Base-by-base conservation (phyloP, 1,284 basidiomycete species). In the Pascua sp. region DNA sequence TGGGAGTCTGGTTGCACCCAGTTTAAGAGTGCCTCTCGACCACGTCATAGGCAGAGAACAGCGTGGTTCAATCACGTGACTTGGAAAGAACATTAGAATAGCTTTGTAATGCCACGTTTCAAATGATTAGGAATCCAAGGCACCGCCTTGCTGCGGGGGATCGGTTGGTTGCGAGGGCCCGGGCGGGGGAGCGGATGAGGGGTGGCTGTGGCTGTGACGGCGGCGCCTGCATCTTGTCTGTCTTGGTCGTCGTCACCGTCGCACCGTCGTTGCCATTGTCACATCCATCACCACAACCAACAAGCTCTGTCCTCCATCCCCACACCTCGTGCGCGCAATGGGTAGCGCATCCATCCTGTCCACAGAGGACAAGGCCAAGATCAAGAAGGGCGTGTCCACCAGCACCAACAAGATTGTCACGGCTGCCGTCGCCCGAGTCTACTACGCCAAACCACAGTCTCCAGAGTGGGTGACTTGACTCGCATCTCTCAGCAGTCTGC, bases 401-500 rank as follows among this genome's bases (percentile, higher is more conserved):
- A 65, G 66, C 24, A 77, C 78, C 12, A 75, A 77, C 71, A 94
- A 92, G 81, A 91, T 94, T 65, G 73, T 86, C 54, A 84, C 80
- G 42, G 91, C 90, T 16, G 85, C 87, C 0, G 82, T 91, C 42
- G 89, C 86, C 8, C 84, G 93, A 49, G 84, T 97, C 59, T 97
- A 94, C 80, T 91, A 90, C 39, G 70, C 72, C 36, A 67, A 61
- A 52, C 65, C 70, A 36, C 66, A 68, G 16, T 56, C 68, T 2
- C 56, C 55, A 13, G 57, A 62, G 74, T 75, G 56, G 55, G 73
- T 67, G 1, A 4, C 46, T 36, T 1, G 12, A 11, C 8, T 42
- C 17, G 32, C 9, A 12, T 1, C 16, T 13, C 8, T 32, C n/a
- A 0, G 13, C 15, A 3, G 24, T 32, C 5, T 17, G 56, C 60